Evolutionary conservation across 78 protist genomes (phyloP), one percentile per base, ranked within the genome.

Genomic region (Speleostelium caveatum): DNA sequence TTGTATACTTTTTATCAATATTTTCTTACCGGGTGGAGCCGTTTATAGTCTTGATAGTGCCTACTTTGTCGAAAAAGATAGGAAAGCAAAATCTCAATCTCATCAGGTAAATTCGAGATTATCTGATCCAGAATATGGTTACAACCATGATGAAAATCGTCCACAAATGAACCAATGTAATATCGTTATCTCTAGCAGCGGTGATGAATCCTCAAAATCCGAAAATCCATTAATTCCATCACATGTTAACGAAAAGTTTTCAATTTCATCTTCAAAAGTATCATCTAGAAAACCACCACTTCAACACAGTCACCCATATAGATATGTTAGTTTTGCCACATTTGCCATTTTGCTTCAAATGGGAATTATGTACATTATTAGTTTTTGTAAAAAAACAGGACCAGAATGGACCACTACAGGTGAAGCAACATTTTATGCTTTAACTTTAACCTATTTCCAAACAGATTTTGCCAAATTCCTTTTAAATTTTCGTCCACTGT

Each of bases 341-440:
- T 6, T 58, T 26, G 24, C 51, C 28, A 39, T 80, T 2, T n/a
- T 80, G 3, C 26, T 66, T 19, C 89, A 80, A 58, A 80, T 80
- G 89, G 73, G 76, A 38, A 56, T 17, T 16, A 80, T 80, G 89
- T 80, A 80, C 30, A n/a, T 59, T 17, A 24, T 77, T 21, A 67
- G 77, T 0, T 80, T 49, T 49, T 80, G 66, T 26, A 67, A 80
- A 21, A 80, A 80, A 33, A 41, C 78, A 39, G 89, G 89, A n/a
- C 71, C 8, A 17, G 89, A 80, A 41, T 80, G 89, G 89, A 14
- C 17, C 19, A 80, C 66, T 68, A 55, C n/a, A n/a, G 89, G 89
- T 58, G 89, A 80, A 56, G 89, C 89, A 3, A 68, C 89, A 28
- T 80, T 67, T 38, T 80, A 80, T 33, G 89, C 89, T 10, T 56